phyloP scores from a whole-genome alignment of 2,329 filamentous ascomycete genomes.

The Tympanopsis confertula region DNA sequence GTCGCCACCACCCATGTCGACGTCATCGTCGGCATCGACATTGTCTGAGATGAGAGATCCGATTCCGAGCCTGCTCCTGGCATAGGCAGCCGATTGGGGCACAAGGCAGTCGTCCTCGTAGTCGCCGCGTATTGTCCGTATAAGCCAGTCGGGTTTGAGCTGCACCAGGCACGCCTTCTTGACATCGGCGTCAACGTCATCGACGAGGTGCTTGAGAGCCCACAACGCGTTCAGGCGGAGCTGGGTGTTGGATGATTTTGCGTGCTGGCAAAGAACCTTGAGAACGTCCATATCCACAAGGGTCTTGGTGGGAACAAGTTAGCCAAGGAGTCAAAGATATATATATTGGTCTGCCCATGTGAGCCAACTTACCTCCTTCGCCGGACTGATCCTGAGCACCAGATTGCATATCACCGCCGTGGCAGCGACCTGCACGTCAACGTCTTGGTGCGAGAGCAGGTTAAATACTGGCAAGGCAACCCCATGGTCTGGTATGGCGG shows the following conservation, averaged over 20 bases:
- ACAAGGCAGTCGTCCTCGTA: constrained; percentile 14
- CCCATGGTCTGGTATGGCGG: constrained; percentile 74
- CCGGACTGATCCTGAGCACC: constrained; percentile 77
- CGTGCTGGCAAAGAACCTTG: constrained; percentile 69
- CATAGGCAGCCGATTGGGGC: too few species aligned
- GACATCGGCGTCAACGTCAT: constrained; percentile 56
- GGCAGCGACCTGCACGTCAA: constrained; percentile 75
- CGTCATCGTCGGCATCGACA: neutral
- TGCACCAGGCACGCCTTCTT: constrained; percentile 71
- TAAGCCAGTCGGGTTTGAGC: constrained; percentile 68
- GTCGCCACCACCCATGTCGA: neutral
- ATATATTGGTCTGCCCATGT: neutral
- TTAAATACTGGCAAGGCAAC: constrained; percentile 67
- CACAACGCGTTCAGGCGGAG: constrained; percentile 78
- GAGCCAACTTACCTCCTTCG: constrained; percentile 61
- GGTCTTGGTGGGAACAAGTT: constrained; percentile 29
- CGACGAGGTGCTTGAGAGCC: constrained; percentile 84
- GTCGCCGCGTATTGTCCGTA: constrained; percentile 50
- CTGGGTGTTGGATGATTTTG: constrained; percentile 67
- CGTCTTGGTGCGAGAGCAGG: constrained; percentile 62
- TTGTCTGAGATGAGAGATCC: too few species aligned
- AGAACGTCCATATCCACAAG: constrained; percentile 66
- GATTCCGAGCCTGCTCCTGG: too few species aligned
- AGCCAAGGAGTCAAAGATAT: neutral
- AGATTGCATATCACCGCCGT: constrained; percentile 78